A percentile compares a stretch with the other conserved stretches of the same genome.
These are phyloP conservation scores for Mycogone perniciosa DNA, from an alignment of 2,329 filamentous ascomycete species.

Conservation along the genomic window DNA sequence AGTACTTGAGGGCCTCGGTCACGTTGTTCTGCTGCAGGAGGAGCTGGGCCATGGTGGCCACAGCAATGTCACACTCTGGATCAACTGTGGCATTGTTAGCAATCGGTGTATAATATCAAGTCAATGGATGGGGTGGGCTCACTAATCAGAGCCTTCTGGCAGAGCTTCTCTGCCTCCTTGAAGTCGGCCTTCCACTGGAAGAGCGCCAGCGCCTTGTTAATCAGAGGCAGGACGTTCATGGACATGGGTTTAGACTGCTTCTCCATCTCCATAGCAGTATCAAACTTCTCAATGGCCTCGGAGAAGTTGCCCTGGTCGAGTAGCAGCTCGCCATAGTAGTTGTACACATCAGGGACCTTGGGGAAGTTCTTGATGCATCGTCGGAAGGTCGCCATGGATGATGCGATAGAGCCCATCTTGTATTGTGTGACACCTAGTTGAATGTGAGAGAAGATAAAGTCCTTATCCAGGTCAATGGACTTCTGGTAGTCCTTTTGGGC, in stretches of 20 bases:
- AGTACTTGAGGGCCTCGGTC: conserved; percentile 89
- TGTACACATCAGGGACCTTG: conserved; percentile 95
- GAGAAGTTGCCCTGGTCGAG: conserved; percentile 94
- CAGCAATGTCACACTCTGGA: conserved; percentile 96
- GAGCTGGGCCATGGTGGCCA: conserved; percentile 96
- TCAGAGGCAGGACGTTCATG: conserved; percentile 95
- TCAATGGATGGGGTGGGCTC: conserved; percentile 36
- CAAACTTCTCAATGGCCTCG: conserved; percentile 96
- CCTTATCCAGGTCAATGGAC: conserved; percentile 90
- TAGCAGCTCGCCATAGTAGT: conserved; percentile 97
- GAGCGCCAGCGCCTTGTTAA: conserved; percentile 95
- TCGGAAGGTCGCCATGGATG: conserved; percentile 97
- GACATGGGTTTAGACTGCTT: conserved; percentile 87
- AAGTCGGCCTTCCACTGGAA: conserved; percentile 99
- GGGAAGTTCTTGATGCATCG: conserved; percentile 98
- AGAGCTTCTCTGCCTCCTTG: conserved; percentile 87
- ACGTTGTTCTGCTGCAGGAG: conserved; percentile 97
- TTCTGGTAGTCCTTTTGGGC: conserved; percentile 99
- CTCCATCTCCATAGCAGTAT: conserved; percentile 98
- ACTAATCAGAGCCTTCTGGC: conserved; percentile 96
- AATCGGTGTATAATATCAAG: neutral
- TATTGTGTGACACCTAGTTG: conserved; percentile 99
- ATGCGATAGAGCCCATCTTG: conserved; percentile 98
- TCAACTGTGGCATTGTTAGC: conserved; percentile 62
- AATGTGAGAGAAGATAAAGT: conserved; percentile 99